A percentile compares a stretch with the other conserved stretches of the same genome.
phyloP scores from a whole-genome alignment of 2,329 filamentous ascomycete species.

The Myriangium duriaei region DNA sequence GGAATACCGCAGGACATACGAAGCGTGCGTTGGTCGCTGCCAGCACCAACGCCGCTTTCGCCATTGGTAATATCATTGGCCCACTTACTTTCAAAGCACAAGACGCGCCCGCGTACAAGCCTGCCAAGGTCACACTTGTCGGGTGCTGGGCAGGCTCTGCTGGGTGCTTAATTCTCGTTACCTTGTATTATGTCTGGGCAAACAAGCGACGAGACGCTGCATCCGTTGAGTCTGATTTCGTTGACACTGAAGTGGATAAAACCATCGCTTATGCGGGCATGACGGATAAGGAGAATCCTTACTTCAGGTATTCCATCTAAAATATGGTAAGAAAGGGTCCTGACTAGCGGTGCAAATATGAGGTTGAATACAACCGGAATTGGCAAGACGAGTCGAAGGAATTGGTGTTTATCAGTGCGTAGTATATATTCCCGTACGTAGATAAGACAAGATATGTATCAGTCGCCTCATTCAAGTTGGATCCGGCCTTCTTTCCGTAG shows the following conservation, averaged over 20 bases:
- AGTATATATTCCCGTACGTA: no score
- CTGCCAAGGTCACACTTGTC: slow-evolving; percentile 26
- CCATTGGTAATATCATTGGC: slow-evolving; percentile 25
- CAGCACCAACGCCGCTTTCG: slow-evolving; percentile 31
- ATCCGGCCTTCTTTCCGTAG: no score
- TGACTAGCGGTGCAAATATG: no score
- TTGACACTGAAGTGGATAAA: slow-evolving; percentile 1
- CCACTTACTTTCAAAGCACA: slow-evolving; percentile 23
- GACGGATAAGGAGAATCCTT: slow-evolving; percentile 13
- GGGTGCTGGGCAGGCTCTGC: slow-evolving; percentile 3
- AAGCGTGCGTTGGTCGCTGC: slow-evolving; percentile 57
- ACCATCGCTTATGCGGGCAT: slow-evolving; percentile 7
- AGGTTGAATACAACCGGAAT: no score
- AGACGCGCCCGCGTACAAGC: slow-evolving; percentile 24
- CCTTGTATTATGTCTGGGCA: background rate
- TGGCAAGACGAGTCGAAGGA: no score
- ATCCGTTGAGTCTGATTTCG: no score
- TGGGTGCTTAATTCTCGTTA: slow-evolving; percentile 1
- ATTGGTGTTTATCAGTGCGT: no score
- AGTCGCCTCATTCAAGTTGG: no score
- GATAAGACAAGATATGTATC: no score
- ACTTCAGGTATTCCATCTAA: slow-evolving; percentile 12
- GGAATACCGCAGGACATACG: slow-evolving; percentile 58
- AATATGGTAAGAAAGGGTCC: no score
- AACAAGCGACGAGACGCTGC: background rate